These are phyloP conservation scores for Trifolium subterraneum DNA, from an alignment of 306 rosid species.

Conservation along the genomic window DNA sequence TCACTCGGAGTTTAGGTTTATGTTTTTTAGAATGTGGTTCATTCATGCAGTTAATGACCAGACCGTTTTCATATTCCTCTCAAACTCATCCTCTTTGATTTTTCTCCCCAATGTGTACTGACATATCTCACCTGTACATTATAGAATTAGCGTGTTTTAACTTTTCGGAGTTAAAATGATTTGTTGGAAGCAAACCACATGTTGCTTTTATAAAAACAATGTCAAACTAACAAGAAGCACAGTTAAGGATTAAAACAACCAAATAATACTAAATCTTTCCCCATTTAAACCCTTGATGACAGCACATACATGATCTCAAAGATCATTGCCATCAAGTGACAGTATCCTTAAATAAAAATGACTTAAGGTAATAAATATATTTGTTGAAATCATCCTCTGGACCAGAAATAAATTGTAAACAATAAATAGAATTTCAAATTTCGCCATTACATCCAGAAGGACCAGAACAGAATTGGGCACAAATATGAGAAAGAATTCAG, in stretches of 20 bases:
- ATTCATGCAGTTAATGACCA: too few relatives aligned
- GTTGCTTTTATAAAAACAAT: not conserved
- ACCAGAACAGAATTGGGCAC: constrained; percentile 29
- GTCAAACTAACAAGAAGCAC: not conserved
- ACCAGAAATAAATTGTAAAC: not conserved
- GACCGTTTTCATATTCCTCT: too few relatives aligned
- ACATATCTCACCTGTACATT: too few relatives aligned
- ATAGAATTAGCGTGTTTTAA: too few relatives aligned
- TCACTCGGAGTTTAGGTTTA: too few relatives aligned
- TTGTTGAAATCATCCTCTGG: not conserved
- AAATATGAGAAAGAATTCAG: constrained; percentile 41
- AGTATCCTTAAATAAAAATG: not conserved
- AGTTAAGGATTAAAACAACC: not conserved
- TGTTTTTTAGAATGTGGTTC: too few relatives aligned
- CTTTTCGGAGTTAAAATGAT: too few relatives aligned
- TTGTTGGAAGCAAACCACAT: not conserved
- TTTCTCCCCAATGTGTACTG: too few relatives aligned
- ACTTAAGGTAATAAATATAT: not conserved
- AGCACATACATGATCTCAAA: not conserved
- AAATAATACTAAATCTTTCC: not conserved
- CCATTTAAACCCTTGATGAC: not conserved
- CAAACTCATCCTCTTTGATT: too few relatives aligned
- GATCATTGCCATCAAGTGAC: not conserved
- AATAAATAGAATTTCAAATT: constrained; percentile 43
- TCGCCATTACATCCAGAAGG: constrained; percentile 41